Percentiles rank a stretch among this genome's conserved stretches.
phyloP scores from a whole-genome alignment of 169 alveolate genomes.

The Cryptosporidium tyzzeri region DNA sequence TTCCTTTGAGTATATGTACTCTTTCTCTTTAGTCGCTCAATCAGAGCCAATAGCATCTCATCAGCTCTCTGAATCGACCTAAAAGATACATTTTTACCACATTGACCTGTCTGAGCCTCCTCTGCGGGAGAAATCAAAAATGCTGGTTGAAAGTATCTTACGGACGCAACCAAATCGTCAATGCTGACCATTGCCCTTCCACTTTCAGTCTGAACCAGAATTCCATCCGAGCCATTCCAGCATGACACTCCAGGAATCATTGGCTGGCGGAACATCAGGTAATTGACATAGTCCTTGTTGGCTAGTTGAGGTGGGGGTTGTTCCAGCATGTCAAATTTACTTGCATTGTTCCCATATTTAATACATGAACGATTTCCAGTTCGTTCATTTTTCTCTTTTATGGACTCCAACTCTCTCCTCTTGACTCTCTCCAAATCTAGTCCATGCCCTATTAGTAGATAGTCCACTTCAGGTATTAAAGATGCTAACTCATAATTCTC shows the following conservation, averaged over 20 bases:
- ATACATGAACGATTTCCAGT: background rate
- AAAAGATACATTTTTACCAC: slow-evolving; percentile 60
- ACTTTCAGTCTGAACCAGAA: slow-evolving; percentile 30
- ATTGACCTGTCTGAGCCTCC: slow-evolving; percentile 31
- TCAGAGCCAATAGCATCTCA: slow-evolving; percentile 10
- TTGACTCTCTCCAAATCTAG: slow-evolving; percentile 23
- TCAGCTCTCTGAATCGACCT: slow-evolving; percentile 54
- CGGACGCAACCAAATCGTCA: slow-evolving; percentile 26
- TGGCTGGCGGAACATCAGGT: slow-evolving; percentile 56
- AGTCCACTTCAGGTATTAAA: slow-evolving; percentile 34
- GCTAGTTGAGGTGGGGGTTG: slow-evolving; percentile 57
- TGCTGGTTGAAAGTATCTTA: slow-evolving; percentile 35
- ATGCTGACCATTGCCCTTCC: slow-evolving; percentile 28
- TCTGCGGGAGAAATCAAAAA: slow-evolving; percentile 67
- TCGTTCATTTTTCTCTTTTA: background rate
- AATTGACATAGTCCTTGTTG: slow-evolving; percentile 30
- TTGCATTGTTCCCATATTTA: background rate
- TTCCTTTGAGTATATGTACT: background rate
- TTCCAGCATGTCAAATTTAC: slow-evolving; percentile 11
- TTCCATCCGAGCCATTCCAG: slow-evolving; percentile 48
- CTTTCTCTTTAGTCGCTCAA: background rate
- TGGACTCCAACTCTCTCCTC: background rate
- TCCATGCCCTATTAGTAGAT: slow-evolving; percentile 27
- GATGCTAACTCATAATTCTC: slow-evolving; percentile 27
- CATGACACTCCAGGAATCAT: slow-evolving; percentile 31